Conservation (phyloP, 1,139 yeast species). For the Pichia sp. region DNA sequence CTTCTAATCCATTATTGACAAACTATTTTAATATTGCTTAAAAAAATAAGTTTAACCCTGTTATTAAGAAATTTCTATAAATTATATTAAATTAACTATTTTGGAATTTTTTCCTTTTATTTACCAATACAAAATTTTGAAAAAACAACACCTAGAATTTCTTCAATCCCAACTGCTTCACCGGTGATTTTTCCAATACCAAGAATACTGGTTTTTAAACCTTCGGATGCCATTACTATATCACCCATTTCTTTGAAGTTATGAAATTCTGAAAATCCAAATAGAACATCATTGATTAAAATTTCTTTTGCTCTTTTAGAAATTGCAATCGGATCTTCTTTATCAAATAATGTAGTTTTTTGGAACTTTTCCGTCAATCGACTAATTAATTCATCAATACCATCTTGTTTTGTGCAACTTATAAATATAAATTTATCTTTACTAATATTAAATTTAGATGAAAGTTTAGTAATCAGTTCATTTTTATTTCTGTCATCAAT, state of each 20-base stretch:
- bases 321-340: constrained; percentile 57
- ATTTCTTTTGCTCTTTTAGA: constrained; percentile 75
- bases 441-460: constrained; percentile 15
- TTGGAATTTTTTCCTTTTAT: constrained; percentile 29
- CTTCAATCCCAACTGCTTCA: constrained; percentile 82
- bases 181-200: constrained; percentile 94
- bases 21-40: not conserved
- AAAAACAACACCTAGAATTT: constrained; percentile 83
- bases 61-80: not conserved
- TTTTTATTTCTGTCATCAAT: constrained; percentile 26
- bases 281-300: constrained; percentile 62
- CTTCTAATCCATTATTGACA: not conserved
- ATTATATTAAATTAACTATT: not conserved
- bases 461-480: constrained; percentile 24
- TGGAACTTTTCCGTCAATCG: constrained; percentile 41
- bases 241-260: constrained; percentile 51
- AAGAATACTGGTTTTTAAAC: constrained; percentile 64
- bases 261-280: constrained; percentile 60
- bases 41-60: not conserved
- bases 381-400: constrained; percentile 43
- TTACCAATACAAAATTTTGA: constrained; percentile 93
- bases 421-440: constrained; percentile 34
- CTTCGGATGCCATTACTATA: constrained; percentile 76
- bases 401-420: constrained; percentile 54
- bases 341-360: constrained; percentile 41